Evolutionary conservation across 495 filamentous ascomycete genomes (phyloP), one percentile per base, ranked within the genome.

Genomic region (Elasticomyces elasticus): DNA sequence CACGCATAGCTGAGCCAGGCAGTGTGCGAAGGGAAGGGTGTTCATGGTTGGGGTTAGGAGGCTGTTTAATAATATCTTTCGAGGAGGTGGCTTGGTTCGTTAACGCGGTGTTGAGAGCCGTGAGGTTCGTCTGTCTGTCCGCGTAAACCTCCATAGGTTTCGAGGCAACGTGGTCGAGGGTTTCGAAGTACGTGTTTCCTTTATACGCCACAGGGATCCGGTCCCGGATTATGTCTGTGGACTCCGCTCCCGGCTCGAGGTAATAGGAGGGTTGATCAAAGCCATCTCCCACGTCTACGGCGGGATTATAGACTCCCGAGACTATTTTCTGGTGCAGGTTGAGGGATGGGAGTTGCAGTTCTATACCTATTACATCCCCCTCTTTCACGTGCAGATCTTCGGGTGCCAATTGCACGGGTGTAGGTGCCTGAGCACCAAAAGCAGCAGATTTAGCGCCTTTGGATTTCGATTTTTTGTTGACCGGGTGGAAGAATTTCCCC

Each of bases 121-220:
- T 60, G 62, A 77, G 64, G 62, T 81, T 61, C 43, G 86, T 70
- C 24, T 84, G 71, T 6, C 87, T 86, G 59, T 89, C 88, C 75
- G 83, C 82, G 26, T 89, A 75, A 35, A 91, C 84, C 58, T 95
- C 91, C 20, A 96, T 79, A 42, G 92, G 85, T 69, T 96, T 96
- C 1, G 84, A 84, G 1, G 85, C 70, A 57, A 86, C 84, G 65
- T 95, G 91, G 63, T 96, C 94, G 55, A 90, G 89, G 64, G 89
- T 85, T 66, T 98, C 94, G 70, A 95, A 95, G 70, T 90, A 95
- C 48, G 89, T 83, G 66, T 92, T 85, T 47, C 82, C 79, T 70
- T 95, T 95, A 69, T 90, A 95, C 15, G 89, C 81, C 56, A 97
- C 94, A 1, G 91, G 90, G 40, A 95, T 85, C 33, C 94, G 83